Base-by-base conservation (phyloP, 1,284 basidiomycete genomes). In the Coniferiporia sulphurascens region DNA sequence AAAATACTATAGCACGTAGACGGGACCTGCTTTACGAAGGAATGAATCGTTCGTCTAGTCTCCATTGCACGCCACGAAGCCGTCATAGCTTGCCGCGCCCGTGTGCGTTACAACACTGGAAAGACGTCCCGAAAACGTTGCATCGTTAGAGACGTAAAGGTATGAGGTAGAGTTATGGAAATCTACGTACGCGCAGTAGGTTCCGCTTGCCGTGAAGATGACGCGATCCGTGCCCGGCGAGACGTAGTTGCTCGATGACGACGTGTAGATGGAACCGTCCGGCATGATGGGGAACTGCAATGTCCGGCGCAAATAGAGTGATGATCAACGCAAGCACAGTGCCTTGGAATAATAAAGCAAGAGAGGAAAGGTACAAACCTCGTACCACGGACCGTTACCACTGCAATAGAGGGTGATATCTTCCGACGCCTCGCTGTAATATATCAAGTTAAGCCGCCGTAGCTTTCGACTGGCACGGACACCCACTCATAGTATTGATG, bases 221-320 rank as follows among this genome's bases (percentile, higher is more conserved):
- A 68, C 68, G 54, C 68, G 67, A 58, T 69, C 68, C 10, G 68
- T 66, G n/a, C 68, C 68, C 19, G 68, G 68, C 6, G 66, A 67
- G 15, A 56, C 52, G 41, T 63, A 63, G 15, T 63, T n/a, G 32
- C 55, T 63, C 48, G 55, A 52, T 8, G 62, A 52, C 55, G 64
- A 66, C 21, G 60, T 65, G 64, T 69, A 69, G 63, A 69, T 65
- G 45, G 53, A 36, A 41, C 68, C 68, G 60, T 61, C 57, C 46
- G 68, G 65, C 61, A 68, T 56, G 32, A 69, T 64, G 4, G 68
- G 68, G 67, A 68, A 69, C 68, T 69, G 45, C 15, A 38, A 12
- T 35, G 35, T 22, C 36, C 12, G 10, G 34, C 10, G 7, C 34
- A 43, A 52, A 35, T n/a, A 5, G 35, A 8, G 13, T 21, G 52